A percentile compares a stretch with the other conserved stretches of the same genome.
phyloP scores from a whole-genome alignment of 495 filamentous ascomycete species.

The Aspergillus kassunensis region DNA sequence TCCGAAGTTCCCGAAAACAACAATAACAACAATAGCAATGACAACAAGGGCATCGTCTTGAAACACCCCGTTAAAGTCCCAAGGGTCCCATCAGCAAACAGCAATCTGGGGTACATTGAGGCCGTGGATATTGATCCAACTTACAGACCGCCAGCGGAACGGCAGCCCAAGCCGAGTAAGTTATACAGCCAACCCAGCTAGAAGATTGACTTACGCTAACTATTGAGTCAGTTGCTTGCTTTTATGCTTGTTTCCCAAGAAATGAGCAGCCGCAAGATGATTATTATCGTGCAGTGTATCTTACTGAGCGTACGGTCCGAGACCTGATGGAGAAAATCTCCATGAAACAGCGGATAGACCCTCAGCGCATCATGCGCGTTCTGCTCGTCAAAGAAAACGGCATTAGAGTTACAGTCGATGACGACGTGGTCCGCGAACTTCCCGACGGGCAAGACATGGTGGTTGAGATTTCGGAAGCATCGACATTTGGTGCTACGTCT shows the following conservation, averaged over 20 bases:
- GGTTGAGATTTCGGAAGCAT: constrained; percentile 24
- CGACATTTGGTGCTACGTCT: not conserved
- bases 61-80: constrained; percentile 46
- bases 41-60: constrained; percentile 10
- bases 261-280: constrained; percentile 51
- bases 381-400: constrained; percentile 68
- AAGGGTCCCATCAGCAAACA: constrained; percentile 40
- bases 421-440: constrained; percentile 83
- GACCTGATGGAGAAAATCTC: constrained; percentile 70
- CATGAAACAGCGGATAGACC: constrained; percentile 73
- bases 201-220: not conserved
- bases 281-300: constrained; percentile 82
- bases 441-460: constrained; percentile 90
- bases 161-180: constrained; percentile 63
- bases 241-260: constrained; percentile 70
- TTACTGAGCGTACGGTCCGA: constrained; percentile 66
- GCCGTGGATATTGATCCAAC: constrained; percentile 80
- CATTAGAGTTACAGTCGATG: constrained; percentile 80
- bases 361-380: constrained; percentile 60
- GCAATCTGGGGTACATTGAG: constrained; percentile 79
- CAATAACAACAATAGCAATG: too few species aligned
- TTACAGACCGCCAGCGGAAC: constrained; percentile 78
- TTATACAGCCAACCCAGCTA: not conserved
- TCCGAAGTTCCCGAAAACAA: constrained; percentile 16
- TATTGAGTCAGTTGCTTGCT: constrained; percentile 63